Percentiles rank a stretch among this genome's conserved stretches.
Conservation (phyloP, 2,329 filamentous ascomycete species). For the Epichloe coenophiala region DNA sequence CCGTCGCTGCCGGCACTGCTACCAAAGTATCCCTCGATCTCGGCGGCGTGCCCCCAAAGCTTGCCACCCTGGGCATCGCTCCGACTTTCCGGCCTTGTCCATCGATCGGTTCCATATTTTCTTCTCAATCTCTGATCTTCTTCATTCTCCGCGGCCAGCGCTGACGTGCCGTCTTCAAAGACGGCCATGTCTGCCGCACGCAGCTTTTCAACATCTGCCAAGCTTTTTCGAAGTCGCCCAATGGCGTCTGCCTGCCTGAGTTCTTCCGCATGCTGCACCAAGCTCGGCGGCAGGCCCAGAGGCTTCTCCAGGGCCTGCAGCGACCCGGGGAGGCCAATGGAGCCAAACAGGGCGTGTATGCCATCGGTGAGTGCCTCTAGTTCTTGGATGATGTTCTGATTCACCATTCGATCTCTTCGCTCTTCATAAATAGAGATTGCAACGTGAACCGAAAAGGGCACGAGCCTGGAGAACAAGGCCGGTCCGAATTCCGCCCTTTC, state of each 20-base stretch:
- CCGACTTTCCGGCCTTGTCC: conserved; percentile 58
- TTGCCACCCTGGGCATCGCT: conserved; percentile 53
- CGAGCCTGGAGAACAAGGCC: conserved; percentile 77
- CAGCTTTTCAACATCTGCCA: conserved; percentile 84
- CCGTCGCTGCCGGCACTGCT: conserved; percentile 41
- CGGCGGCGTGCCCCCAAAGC: conserved; percentile 59
- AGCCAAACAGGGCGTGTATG: conserved; percentile 66
- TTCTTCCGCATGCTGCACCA: conserved; percentile 86
- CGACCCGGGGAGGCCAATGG: conserved; percentile 79
- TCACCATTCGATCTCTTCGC: conserved; percentile 77
- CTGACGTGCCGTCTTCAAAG: conserved; percentile 71
- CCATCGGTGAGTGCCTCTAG: conserved; percentile 69
- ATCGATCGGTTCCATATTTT: conserved; percentile 79
- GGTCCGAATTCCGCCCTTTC: conserved; percentile 69
- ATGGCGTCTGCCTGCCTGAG: conserved; percentile 83
- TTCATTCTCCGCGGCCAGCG: conserved; percentile 65
- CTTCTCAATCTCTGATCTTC: conserved; percentile 66
- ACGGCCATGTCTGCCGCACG: conserved; percentile 63
- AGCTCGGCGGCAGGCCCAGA: conserved; percentile 69
- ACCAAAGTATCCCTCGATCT: conserved; percentile 80
- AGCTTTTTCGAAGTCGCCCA: conserved; percentile 60
- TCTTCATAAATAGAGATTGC: conserved; percentile 94
- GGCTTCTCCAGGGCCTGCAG: conserved; percentile 92
- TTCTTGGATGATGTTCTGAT: conserved; percentile 73
- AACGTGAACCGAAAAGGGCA: conserved; percentile 90